Evolutionary conservation across 768 basidiomycete genomes (phyloP).

Genomic region (Podaxis rugospora): DNA sequence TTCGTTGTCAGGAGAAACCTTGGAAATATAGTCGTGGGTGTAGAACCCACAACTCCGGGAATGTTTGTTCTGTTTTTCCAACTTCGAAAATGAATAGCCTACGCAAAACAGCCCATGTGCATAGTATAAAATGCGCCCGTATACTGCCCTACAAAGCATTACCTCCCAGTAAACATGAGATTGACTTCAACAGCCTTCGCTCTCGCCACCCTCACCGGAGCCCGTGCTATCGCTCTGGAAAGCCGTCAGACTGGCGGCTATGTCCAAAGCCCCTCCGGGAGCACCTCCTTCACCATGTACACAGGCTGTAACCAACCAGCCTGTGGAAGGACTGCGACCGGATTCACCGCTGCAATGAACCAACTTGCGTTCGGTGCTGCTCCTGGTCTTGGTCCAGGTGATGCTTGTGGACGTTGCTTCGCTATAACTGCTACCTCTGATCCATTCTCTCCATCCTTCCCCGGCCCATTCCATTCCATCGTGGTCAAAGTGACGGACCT

Average conservation of each 20-base stretch:
- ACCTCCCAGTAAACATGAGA: constrained; percentile 15
- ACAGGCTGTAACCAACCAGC: constrained; percentile 46
- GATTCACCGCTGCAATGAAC: constrained; percentile 54
- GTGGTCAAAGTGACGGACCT: constrained; percentile 49
- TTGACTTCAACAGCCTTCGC: constrained; percentile 16
- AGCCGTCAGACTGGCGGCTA: constrained; percentile 44
- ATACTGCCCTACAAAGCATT: not conserved
- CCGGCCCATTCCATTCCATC: constrained; percentile 49
- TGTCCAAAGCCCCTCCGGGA: constrained; percentile 46
- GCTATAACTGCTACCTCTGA: constrained; percentile 43
- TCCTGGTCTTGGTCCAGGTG: constrained; percentile 48
- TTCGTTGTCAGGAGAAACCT: not conserved
- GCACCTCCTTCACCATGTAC: constrained; percentile 56
- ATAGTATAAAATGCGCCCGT: not conserved
- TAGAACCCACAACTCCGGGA: not conserved
- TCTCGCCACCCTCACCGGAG: constrained; percentile 18
- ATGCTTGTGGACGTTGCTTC: constrained; percentile 63
- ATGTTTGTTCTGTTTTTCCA: not conserved
- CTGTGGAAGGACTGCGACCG: constrained; percentile 46
- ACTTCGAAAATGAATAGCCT: not conserved
- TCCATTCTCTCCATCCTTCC: constrained; percentile 46
- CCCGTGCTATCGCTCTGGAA: constrained; percentile 22
- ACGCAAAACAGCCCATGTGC: not conserved
- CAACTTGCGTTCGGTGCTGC: constrained; percentile 51
- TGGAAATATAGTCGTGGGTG: constrained; percentile 5